A percentile compares a stretch with the other conserved stretches of the same genome.
These are phyloP conservation scores for Periconia digitata DNA, from an alignment of 2,329 filamentous ascomycete species.

Conservation along the genomic window DNA sequence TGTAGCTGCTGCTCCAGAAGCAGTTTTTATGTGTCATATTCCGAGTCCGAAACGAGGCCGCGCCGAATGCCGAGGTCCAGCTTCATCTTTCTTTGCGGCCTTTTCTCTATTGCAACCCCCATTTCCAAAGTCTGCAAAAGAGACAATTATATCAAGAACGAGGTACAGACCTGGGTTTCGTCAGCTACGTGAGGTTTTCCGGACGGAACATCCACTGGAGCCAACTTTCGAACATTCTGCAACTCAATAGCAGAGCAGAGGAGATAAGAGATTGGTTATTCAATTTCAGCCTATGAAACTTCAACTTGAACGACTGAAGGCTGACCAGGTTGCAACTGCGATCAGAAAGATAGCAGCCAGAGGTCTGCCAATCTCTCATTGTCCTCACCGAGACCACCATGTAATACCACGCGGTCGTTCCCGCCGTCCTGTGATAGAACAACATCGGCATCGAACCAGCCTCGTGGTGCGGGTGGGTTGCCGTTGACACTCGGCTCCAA, in stretches of 20 bases:
- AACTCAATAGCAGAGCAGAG: too few relatives aligned
- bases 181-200: too few relatives aligned
- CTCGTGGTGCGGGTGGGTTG: constrained; percentile 46
- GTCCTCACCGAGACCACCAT: constrained; percentile 55
- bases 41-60: not conserved
- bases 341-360: constrained; percentile 48
- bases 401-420: constrained; percentile 47
- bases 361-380: constrained; percentile 56
- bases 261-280: too few relatives aligned
- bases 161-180: too few relatives aligned
- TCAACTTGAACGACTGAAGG: too few relatives aligned
- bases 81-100: not conserved
- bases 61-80: not conserved
- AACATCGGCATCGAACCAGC: constrained; percentile 59
- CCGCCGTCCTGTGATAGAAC: constrained; percentile 24
- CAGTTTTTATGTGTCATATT: not conserved
- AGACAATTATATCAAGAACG: too few relatives aligned
- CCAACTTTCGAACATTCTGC: too few relatives aligned
- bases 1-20: not conserved
- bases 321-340: too few relatives aligned
- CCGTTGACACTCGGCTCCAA: constrained; percentile 22
- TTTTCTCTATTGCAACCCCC: not conserved
- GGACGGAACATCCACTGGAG: too few relatives aligned
- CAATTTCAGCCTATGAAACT: too few relatives aligned
- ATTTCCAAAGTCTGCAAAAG: too few relatives aligned